These are phyloP conservation scores for Solanum paucissectum DNA, from an alignment of 257 asterid species.

Conservation along the genomic window DNA sequence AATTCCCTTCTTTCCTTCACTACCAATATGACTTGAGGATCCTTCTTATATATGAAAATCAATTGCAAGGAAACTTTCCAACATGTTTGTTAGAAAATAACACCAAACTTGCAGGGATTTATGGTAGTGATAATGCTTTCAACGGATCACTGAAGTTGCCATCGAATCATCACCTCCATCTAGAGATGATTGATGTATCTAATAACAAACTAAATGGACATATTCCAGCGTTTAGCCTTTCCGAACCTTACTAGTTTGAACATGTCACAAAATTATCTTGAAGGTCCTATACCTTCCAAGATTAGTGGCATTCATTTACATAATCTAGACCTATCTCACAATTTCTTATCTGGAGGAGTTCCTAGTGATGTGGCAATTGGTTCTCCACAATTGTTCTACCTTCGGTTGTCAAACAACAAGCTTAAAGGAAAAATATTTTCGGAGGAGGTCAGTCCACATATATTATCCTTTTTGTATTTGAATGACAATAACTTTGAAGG, in stretches of 20 bases:
- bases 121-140: background rate
- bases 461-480: background rate
- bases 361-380: background rate
- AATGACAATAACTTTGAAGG: background rate
- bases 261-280: background rate
- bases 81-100: background rate
- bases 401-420: background rate
- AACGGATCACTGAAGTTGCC: background rate
- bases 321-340: background rate
- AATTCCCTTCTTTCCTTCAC: background rate
- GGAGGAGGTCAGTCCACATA: background rate
- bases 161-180: background rate
- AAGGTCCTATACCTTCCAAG: background rate
- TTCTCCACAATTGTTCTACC: fast-evolving
- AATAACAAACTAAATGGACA: background rate
- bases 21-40: background rate
- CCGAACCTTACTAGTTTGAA: fast-evolving
- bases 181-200: background rate
- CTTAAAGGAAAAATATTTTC: background rate
- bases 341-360: background rate
- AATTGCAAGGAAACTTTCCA: background rate
- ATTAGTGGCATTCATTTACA: fast-evolving
- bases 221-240: background rate
- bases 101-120: background rate
- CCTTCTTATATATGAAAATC: background rate